Evolutionary conservation across 2,329 filamentous ascomycete species (phyloP).

Genomic region (Curvularia verruculosa): DNA sequence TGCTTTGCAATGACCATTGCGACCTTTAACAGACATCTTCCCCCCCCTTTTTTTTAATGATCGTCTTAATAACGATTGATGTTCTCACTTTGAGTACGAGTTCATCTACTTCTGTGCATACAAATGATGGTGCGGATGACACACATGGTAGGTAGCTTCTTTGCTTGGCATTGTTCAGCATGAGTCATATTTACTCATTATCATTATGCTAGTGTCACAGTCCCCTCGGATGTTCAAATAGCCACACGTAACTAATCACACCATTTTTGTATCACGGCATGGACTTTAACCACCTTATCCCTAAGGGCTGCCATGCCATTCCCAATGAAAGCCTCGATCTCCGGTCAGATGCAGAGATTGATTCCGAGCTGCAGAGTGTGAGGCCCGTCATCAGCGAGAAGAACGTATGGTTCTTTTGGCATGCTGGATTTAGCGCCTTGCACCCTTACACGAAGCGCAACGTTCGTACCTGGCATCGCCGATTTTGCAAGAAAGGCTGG

Average conservation of each 20-base stretch:
- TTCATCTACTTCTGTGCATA: too few relatives aligned
- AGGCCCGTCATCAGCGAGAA: background rate
- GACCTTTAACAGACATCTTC: too few relatives aligned
- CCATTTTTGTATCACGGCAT: background rate
- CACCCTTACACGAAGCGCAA: conserved; percentile 61
- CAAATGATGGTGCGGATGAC: too few relatives aligned
- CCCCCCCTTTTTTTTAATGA: too few relatives aligned
- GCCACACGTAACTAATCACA: background rate
- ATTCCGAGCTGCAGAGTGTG: background rate
- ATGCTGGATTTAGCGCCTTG: conserved; percentile 57
- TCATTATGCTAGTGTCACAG: background rate
- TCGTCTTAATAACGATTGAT: too few relatives aligned
- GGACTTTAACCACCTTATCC: background rate
- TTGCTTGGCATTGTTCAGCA: background rate
- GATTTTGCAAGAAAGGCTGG: conserved; percentile 61
- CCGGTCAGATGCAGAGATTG: background rate
- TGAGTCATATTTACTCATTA: background rate
- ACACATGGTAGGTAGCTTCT: background rate
- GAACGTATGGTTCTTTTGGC: conserved; percentile 55
- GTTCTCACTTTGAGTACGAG: too few relatives aligned
- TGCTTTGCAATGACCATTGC: too few relatives aligned
- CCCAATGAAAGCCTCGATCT: background rate
- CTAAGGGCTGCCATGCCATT: background rate
- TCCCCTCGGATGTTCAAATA: background rate
- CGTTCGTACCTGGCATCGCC: conserved; percentile 60